A percentile compares a stretch with the other conserved stretches of the same genome.
phyloP scores from a whole-genome alignment of 352 stramenopile species.

The Elongisporangium undulatum region DNA sequence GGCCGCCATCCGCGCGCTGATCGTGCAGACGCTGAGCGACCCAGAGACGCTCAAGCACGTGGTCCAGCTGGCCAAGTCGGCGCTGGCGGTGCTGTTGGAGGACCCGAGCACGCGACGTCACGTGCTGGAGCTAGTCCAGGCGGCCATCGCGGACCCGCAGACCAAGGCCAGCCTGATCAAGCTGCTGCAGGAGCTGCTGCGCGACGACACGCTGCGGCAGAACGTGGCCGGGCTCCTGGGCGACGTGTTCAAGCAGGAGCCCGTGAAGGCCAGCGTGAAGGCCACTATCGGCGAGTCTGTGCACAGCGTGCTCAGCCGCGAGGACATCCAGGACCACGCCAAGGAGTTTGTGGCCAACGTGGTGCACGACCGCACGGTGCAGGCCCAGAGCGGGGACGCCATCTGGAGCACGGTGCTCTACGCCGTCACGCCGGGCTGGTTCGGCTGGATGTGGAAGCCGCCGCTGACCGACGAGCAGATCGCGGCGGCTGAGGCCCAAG shows the following conservation, averaged over 20 bases:
- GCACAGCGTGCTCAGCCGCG: slow-evolving; percentile 71
- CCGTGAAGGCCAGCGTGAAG: slow-evolving; percentile 58
- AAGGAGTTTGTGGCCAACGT: slow-evolving; percentile 80
- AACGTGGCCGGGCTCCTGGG: slow-evolving; percentile 62
- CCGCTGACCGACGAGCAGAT: slow-evolving; percentile 16
- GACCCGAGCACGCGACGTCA: slow-evolving; percentile 52
- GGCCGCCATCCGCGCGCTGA: slow-evolving; percentile 36
- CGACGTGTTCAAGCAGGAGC: slow-evolving; percentile 61
- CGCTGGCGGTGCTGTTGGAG: slow-evolving; percentile 37
- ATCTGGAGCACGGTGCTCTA: slow-evolving; percentile 83
- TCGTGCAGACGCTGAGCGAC: slow-evolving; percentile 64
- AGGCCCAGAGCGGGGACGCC: slow-evolving; percentile 70
- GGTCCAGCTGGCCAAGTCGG: slow-evolving; percentile 40
- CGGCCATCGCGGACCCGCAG: slow-evolving; percentile 39
- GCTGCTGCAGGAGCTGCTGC: slow-evolving; percentile 64
- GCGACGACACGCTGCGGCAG: slow-evolving; percentile 39
- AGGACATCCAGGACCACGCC: slow-evolving; percentile 73
- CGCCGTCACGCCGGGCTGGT: slow-evolving; percentile 63
- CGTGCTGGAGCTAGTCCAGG: slow-evolving; percentile 48
- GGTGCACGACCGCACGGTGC: slow-evolving; percentile 79
- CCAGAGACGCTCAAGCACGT: slow-evolving; percentile 47
- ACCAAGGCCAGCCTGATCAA: slow-evolving; percentile 42
- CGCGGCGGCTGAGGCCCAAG: slow-evolving; percentile 11
- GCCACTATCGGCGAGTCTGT: slow-evolving; percentile 57
- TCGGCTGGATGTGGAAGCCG: slow-evolving; percentile 74